Evolutionary conservation across 2,329 filamentous ascomycete species (phyloP), one percentile per base, ranked within the genome.

Genomic region (Cladosporium sp.): DNA sequence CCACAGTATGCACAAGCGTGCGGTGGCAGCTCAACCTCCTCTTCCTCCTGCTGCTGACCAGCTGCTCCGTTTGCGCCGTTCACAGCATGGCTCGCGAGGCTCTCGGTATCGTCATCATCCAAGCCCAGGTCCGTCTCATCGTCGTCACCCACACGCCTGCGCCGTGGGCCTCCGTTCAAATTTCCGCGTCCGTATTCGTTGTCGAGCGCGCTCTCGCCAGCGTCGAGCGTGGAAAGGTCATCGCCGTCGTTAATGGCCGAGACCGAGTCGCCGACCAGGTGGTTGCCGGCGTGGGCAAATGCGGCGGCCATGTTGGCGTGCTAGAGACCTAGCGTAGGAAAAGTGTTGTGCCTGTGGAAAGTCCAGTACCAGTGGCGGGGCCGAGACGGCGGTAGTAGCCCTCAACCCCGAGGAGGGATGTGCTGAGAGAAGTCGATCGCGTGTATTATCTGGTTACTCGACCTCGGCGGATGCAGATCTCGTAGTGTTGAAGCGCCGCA

Each of bases 1-100:
- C 93, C 93, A 68, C 93, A 99, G 73, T 84, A 95, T 84, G 91
- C 89, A 86, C 92, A 99, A 59, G 95, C 93, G 75, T 99, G 93
- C 56, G 88, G 77, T 20, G 93, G 93, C 48, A 97, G 82, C 70
- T 96, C 89, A 7, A 77, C 70, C 64, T 91, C 91, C 61, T 95
- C 88, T 66, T 95, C 89, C 60, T 95, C 88, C 8, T 77, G 65
- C 60, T 77, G 74, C 55, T 68, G 61, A 43, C 66, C 70, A 47
- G 70, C 65, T 58, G 73, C 73, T 57, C 83, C 85, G 61, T 84
- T 85, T 42, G 85, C 86, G 41, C 85, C 88, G 58, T 89, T 89
- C 24, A 90, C 80, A 7, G 89, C 84, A 60, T 88, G 84, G 66
- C 90, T 96, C 38, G 87, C 86, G 66, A 95, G 75, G 63, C 82